Evolutionary conservation across 331 rosid genomes (phyloP).

Genomic region (Phaseolus coccineus): DNA sequence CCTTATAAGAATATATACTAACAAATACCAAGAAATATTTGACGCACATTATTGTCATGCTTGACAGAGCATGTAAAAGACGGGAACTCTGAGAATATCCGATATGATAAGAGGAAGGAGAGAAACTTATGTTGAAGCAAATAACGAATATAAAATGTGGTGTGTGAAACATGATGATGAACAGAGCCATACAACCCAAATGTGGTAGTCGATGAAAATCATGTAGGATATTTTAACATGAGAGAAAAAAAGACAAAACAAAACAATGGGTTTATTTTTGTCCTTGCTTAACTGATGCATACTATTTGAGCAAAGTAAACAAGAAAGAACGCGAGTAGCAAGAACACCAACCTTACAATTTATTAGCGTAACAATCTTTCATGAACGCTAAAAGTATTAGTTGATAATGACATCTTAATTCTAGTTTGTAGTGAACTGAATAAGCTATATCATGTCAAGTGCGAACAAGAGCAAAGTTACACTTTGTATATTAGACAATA

Average conservation of each 20-base stretch:
- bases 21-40: neutral
- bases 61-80: neutral
- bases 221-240: neutral
- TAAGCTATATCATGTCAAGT: neutral
- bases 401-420: neutral
- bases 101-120: neutral
- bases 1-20: neutral
- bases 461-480: neutral
- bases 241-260: neutral
- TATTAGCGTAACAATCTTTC: neutral
- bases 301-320: neutral
- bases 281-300: neutral
- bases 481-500: neutral
- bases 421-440: neutral
- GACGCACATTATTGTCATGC: neutral
- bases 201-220: neutral
- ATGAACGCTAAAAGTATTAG: neutral
- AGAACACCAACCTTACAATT: constrained; percentile 6
- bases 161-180: neutral
- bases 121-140: neutral
- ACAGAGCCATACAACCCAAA: neutral
- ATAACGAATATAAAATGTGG: neutral
- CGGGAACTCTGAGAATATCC: neutral
- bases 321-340: neutral
- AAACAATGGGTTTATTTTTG: too few relatives aligned